These are phyloP conservation scores for Syncephalastrum sp. DNA, from an alignment of 371 early-diverging fungal genomes.

Conservation along the genomic window DNA sequence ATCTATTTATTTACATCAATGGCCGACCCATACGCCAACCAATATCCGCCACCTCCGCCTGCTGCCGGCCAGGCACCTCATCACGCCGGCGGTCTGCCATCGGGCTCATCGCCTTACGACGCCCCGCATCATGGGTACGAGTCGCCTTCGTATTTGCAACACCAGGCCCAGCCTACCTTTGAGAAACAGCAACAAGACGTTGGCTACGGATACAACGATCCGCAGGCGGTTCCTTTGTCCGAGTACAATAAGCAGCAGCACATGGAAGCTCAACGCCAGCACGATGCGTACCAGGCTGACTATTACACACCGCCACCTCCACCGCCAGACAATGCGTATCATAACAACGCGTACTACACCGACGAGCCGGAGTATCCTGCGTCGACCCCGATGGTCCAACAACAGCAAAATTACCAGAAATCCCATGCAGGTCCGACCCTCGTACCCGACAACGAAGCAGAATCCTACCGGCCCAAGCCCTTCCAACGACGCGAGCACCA, in stretches of 20 bases:
- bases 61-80: neutral
- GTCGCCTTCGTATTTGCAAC: slow-evolving; percentile 8
- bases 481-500: slow-evolving; percentile 11
- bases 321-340: no score
- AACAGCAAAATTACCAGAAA: slow-evolving; percentile 6
- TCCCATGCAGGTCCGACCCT: slow-evolving; percentile 7
- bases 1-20: neutral
- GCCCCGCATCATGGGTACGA: slow-evolving; percentile 10
- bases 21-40: slow-evolving; percentile 26
- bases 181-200: slow-evolving; percentile 5
- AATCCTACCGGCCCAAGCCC: slow-evolving; percentile 15
- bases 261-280: slow-evolving; percentile 11
- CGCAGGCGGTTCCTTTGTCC: slow-evolving; percentile 14
- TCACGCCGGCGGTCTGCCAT: slow-evolving; percentile 1
- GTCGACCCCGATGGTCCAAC: neutral
- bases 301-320: no score
- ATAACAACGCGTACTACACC: no score
- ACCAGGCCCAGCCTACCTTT: slow-evolving; percentile 7
- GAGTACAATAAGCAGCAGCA: slow-evolving; percentile 9
- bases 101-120: neutral
- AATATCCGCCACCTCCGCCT: slow-evolving; percentile 19
- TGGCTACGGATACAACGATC: slow-evolving; percentile 17
- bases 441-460: slow-evolving; percentile 24
- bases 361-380: no score
- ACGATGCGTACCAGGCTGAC: slow-evolving; percentile 2